A percentile compares a stretch with the other conserved stretches of the same genome.
Conservation (phyloP, 805 yeast genomes). For the Candida manassasensis region DNA sequence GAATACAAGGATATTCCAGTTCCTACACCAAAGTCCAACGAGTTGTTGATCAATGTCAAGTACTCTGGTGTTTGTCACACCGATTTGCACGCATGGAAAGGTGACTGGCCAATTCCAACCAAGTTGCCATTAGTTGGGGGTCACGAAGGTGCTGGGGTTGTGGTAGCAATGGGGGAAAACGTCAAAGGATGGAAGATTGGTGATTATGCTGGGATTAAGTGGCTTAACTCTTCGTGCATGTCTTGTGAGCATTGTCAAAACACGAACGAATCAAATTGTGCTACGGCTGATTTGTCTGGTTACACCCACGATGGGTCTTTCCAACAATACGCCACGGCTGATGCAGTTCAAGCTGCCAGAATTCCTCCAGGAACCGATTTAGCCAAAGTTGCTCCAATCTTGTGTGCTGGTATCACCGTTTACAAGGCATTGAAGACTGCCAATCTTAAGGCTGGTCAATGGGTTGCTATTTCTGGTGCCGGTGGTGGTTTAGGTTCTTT, state of each 20-base stretch:
- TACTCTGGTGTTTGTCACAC: slow-evolving; percentile 46
- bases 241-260: slow-evolving; percentile 39
- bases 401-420: slow-evolving; percentile 66
- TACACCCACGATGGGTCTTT: slow-evolving; percentile 70
- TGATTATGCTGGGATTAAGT: slow-evolving; percentile 41
- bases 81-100: slow-evolving; percentile 45
- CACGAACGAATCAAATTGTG: slow-evolving; percentile 50
- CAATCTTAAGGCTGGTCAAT: slow-evolving; percentile 56
- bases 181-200: slow-evolving; percentile 42
- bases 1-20: slow-evolving; percentile 40
- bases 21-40: slow-evolving; percentile 37
- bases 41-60: slow-evolving; percentile 39
- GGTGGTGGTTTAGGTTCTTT: slow-evolving; percentile 78
- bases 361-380: slow-evolving; percentile 53
- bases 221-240: slow-evolving; percentile 44
- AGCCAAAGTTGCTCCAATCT: slow-evolving; percentile 55
- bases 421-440: slow-evolving; percentile 67
- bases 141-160: slow-evolving; percentile 47
- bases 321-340: slow-evolving; percentile 65
- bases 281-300: slow-evolving; percentile 65
- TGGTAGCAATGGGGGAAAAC: slow-evolving; percentile 38
- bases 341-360: slow-evolving; percentile 58
- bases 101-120: slow-evolving; percentile 43
- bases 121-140: slow-evolving; percentile 46
- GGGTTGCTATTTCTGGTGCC: slow-evolving; percentile 75